Percentiles rank a stretch among this genome's conserved stretches.
phyloP scores from a whole-genome alignment of 225 moss, liverwort and hornwort species.

The Bryoerythrophyllum caledonicum region DNA sequence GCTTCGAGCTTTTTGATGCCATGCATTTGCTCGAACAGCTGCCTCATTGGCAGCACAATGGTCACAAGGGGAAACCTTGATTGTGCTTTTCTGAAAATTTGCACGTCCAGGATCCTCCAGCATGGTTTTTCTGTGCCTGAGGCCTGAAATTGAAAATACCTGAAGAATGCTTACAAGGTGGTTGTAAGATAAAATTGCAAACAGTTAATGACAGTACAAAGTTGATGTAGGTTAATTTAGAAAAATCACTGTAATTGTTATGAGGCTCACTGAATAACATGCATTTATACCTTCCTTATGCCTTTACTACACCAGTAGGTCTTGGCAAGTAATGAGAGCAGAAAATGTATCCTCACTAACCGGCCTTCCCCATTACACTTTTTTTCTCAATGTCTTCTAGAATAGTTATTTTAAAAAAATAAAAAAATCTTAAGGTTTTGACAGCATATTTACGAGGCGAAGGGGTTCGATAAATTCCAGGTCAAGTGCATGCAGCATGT shows the following conservation, averaged over 20 bases:
- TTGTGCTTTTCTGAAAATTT: conserved; percentile 61
- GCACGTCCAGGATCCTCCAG: conserved; percentile 28
- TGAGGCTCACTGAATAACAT: neutral
- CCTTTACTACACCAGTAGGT: neutral
- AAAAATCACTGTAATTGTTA: neutral
- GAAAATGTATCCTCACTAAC: conserved; percentile 31
- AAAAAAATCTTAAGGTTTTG: no score
- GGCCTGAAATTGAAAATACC: conserved; percentile 32
- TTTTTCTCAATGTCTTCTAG: neutral
- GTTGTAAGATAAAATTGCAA: neutral
- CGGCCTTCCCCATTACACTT: conserved; percentile 23
- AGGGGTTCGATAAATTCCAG: no score
- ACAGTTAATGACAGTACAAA: neutral
- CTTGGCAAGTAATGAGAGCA: conserved; percentile 37
- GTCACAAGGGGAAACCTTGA: conserved; percentile 67
- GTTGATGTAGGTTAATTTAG: neutral
- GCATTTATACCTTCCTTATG: conserved; percentile 29
- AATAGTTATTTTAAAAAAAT: no score
- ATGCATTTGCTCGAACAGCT: conserved; percentile 44
- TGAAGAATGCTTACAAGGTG: conserved; percentile 27
- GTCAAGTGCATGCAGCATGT: no score
- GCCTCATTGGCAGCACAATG: conserved; percentile 65
- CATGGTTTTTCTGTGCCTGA: conserved; percentile 37
- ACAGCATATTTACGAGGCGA: no score
- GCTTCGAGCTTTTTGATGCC: conserved; percentile 55